Percentiles rank a stretch among this genome's conserved stretches.
phyloP scores from a whole-genome alignment of 2,329 filamentous ascomycete species.

The Fusarium beomiforme region DNA sequence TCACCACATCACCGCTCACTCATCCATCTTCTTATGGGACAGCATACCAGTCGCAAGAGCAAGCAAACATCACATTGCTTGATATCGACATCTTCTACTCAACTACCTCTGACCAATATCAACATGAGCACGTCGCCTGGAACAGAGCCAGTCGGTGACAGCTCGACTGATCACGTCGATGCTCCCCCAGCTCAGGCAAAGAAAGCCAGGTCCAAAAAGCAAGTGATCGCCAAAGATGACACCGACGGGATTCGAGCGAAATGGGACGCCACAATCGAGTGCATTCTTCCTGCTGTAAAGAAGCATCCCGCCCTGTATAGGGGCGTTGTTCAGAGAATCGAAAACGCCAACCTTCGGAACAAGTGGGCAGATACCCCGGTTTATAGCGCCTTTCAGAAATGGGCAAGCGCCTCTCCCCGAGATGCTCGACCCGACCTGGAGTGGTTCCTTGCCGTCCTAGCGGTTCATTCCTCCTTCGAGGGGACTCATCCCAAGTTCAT shows the following conservation, averaged over 20 bases:
- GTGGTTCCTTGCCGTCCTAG: background rate
- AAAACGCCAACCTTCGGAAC: background rate
- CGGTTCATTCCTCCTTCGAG: background rate
- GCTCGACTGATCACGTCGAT: background rate
- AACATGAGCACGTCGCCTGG: background rate
- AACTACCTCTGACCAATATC: too few species aligned
- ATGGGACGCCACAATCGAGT: background rate
- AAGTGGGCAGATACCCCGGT: background rate
- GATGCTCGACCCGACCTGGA: background rate
- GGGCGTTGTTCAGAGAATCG: background rate
- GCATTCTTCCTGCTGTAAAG: background rate
- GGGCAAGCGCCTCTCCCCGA: background rate
- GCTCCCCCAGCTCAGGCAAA: background rate
- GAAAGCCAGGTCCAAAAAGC: background rate
- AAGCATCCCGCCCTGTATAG: background rate
- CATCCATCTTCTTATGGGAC: background rate
- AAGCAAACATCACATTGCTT: background rate
- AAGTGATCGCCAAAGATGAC: background rate
- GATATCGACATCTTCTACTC: background rate
- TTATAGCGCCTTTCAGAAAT: background rate
- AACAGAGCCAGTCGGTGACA: background rate
- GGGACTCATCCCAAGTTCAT: rapidly evolving
- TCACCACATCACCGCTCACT: background rate
- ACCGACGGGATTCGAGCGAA: background rate
- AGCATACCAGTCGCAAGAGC: background rate